Base-by-base conservation (phyloP, 2,329 filamentous ascomycete species). In the Leptographium galeiforme region DNA sequence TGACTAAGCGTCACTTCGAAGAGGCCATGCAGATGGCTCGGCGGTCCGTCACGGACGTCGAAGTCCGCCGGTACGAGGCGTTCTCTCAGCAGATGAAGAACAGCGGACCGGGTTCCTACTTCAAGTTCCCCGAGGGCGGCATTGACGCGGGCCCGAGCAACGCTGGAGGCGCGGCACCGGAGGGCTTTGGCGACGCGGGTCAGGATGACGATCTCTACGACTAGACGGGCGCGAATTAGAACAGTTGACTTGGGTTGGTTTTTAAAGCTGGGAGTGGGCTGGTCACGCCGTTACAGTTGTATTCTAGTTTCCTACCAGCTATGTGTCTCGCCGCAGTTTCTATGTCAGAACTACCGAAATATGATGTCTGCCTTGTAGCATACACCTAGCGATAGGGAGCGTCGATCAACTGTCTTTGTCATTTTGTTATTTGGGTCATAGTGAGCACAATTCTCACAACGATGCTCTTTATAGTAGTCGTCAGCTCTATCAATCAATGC, bases 71-170 rank as follows among this genome's bases (percentile, higher is more conserved):
- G 57, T 98, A 98, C 73, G 93, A 98, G 78, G 91, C 93, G 6
- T 98, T 98, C 64, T 87, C 91, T 43, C 91, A 97, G 75, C 91
- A 91, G 69, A 94, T 98, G 89, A 98, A 98, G 87, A 95, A 95
- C 68, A 84, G 88, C 56, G 90, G 89, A 51, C 90, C 90, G 41
- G 91, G 90, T 64, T 89, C 88, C 62, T 96, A 93, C 80, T 98
- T 98, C 87, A 90, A 94, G 72, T 98, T 98, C 83, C 91, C 87
- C 36, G 75, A 77, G 57, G 86, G 79, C 62, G 87, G 81, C 19
- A 68, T 63, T 19, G 75, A 87, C 78, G 77, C 85, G 76, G 81
- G 78, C 72, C 69, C 85, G 79, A 76, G 80, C 68, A 63, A 72
- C 63, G 32, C 52, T 30, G 49, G 44, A 12, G 56, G 67, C 79